A percentile compares a stretch with the other conserved stretches of the same genome.
Evolutionary conservation across 2,329 filamentous ascomycete genomes (phyloP).

Genomic region (Ophiobolus disseminans): DNA sequence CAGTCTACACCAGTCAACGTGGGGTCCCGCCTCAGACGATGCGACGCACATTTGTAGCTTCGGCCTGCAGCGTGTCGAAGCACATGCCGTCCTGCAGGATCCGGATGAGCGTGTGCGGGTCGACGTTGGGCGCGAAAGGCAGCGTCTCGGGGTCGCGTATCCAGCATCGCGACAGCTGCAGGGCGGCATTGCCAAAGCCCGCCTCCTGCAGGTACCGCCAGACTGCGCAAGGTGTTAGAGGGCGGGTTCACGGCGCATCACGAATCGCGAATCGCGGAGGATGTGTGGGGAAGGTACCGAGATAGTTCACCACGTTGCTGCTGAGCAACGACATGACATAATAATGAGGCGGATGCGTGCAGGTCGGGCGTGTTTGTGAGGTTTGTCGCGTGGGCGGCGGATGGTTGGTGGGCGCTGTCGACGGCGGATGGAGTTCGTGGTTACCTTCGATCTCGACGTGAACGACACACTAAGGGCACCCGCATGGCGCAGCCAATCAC

Average conservation of each 20-base stretch:
- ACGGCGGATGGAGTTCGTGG: no score
- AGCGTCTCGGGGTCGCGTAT: constrained; percentile 66
- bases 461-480: no score
- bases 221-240: constrained; percentile 49
- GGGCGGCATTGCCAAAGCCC: constrained; percentile 63
- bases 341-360: constrained; percentile 18
- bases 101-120: constrained; percentile 65
- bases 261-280: no score
- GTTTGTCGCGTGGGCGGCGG: background rate
- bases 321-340: constrained; percentile 57
- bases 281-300: constrained; percentile 41
- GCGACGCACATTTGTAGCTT: constrained; percentile 42
- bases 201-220: constrained; percentile 64
- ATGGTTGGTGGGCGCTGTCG: background rate
- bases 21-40: background rate
- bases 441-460: no score
- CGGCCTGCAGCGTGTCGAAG: constrained; percentile 53
- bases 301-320: constrained; percentile 71
- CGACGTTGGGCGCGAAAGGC: constrained; percentile 66
- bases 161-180: constrained; percentile 69
- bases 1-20: constrained; percentile 36
- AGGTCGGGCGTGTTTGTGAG: background rate
- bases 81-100: constrained; percentile 69
- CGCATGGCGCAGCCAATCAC: constrained; percentile 3
- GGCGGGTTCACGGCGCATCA: constrained; percentile 3